A percentile compares a stretch with the other conserved stretches of the same genome.
Conservation (phyloP, 441 rosid species). For the Manihot esculenta region DNA sequence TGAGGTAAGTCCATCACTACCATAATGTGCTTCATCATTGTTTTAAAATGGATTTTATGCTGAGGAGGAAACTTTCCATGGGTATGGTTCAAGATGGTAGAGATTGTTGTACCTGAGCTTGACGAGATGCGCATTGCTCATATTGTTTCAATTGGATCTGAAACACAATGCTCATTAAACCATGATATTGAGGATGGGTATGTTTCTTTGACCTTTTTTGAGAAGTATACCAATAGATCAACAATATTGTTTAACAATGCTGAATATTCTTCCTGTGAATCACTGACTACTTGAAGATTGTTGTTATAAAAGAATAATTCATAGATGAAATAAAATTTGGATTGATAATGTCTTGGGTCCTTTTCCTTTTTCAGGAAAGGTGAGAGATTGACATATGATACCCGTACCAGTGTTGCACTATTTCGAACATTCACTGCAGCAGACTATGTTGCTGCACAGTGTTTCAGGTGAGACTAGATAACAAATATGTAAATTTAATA, state of each 20-base stretch:
- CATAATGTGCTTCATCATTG: not conserved
- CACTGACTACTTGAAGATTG: not conserved
- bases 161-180: constrained; percentile 36
- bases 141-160: constrained; percentile 73
- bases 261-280: not conserved
- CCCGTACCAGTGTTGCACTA: constrained; percentile 62
- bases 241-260: not conserved
- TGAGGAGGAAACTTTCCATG: constrained; percentile 10
- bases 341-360: constrained; percentile 18
- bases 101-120: constrained; percentile 83
- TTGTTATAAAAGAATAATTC: not conserved
- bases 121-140: constrained; percentile 83
- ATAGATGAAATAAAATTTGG: constrained; percentile 8
- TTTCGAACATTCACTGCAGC: constrained; percentile 77
- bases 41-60: constrained; percentile 10
- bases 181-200: constrained; percentile 77
- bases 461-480: constrained; percentile 56
- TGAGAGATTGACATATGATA: constrained; percentile 52
- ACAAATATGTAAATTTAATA: not conserved
- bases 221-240: not conserved
- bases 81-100: constrained; percentile 51
- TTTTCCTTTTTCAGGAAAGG: constrained; percentile 51
- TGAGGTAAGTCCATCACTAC: constrained; percentile 49
- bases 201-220: constrained; percentile 22
- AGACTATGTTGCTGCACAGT: constrained; percentile 75